Evolutionary conservation across 139 green algal species (phyloP), one percentile per base, ranked within the genome.

Genomic region (Dunaliella primolecta): DNA sequence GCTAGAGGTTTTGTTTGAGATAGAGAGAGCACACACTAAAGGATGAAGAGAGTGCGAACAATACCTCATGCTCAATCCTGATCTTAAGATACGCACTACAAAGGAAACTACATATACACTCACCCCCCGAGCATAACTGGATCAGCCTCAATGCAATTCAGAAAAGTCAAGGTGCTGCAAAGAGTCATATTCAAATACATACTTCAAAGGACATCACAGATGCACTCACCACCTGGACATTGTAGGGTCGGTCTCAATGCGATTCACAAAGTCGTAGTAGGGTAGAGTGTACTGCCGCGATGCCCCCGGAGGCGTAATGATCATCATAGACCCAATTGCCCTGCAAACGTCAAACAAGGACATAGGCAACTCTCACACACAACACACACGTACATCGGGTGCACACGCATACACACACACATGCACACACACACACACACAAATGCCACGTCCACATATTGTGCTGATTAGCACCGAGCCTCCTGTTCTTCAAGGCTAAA

Each of bases 251-350:
- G 25, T 35, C 64, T 84, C 72, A 36, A 85, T 82, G 38, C 81
- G 80, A 0, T 31, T 27, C 34, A 85, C 84, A 37, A 88, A 88
- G 46, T 88, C 85, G 0, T 78, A 82, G 86, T 94, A 95, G 74
- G 71, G 85, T 35, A 88, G 55, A 1, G 93, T 95, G 87, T 95
- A 95, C 83, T 95, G 92, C 11, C 86, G 86, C 3, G 75, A n/a
- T 30, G 85, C 75, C 56, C 85, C 84, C 85, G 84, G 81, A 0
- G 88, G 87, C 0, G 93, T 95, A 78, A 80, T 86, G 75, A 93
- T 88, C 93, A 96, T 96, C 32, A 90, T 82, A 76, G 80, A 88
- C 33, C 93, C 93, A 15, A 96, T 92, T 2, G 92, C 92, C 2
- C 93, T 82, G 81, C 94, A 91, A 11, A 80, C 80, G 36, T 92